phyloP scores from a whole-genome alignment of 495 filamentous ascomycete genomes.

The Aspergillus nanangensis region DNA sequence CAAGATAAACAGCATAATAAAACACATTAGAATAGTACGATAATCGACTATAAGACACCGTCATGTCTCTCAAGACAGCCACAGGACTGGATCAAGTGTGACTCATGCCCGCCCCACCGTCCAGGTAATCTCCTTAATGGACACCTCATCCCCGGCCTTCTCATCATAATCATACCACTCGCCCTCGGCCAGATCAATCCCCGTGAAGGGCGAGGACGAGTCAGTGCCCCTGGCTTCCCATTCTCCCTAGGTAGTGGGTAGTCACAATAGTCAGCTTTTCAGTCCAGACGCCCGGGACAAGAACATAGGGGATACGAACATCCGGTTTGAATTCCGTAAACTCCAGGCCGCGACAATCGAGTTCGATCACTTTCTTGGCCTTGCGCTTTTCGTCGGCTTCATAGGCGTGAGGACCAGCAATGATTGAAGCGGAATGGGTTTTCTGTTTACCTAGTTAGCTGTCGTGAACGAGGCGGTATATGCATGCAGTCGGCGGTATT shows the following conservation, averaged over 20 bases:
- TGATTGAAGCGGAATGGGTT: slow-evolving; percentile 68
- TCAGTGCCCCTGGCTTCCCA: slow-evolving; percentile 83
- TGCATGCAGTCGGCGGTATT: not conserved
- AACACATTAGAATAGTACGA: slow-evolving; percentile 9
- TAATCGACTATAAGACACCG: not conserved
- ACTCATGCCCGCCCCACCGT: slow-evolving; percentile 55
- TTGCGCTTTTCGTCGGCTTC: slow-evolving; percentile 56
- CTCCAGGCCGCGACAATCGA: slow-evolving; percentile 92
- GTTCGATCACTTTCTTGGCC: slow-evolving; percentile 71
- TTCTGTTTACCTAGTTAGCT: slow-evolving; percentile 32
- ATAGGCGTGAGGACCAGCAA: slow-evolving; percentile 64
- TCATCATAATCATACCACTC: slow-evolving; percentile 93
- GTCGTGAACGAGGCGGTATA: not conserved
- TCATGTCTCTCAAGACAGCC: too few species aligned
- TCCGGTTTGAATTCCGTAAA: slow-evolving; percentile 87
- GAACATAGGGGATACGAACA: slow-evolving; percentile 40
- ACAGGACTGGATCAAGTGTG: too few species aligned
- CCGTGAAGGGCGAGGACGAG: slow-evolving; percentile 70
- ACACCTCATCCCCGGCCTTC: slow-evolving; percentile 73
- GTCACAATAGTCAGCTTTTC: not conserved
- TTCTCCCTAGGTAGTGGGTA: slow-evolving; percentile 60
- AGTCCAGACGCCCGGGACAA: not conserved
- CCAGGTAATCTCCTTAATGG: slow-evolving; percentile 91
- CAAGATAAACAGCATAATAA: slow-evolving; percentile 2
- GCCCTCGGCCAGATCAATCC: slow-evolving; percentile 76